These are phyloP conservation scores for Pythium aquatile DNA, from an alignment of 352 stramenopile species.

Conservation along the genomic window DNA sequence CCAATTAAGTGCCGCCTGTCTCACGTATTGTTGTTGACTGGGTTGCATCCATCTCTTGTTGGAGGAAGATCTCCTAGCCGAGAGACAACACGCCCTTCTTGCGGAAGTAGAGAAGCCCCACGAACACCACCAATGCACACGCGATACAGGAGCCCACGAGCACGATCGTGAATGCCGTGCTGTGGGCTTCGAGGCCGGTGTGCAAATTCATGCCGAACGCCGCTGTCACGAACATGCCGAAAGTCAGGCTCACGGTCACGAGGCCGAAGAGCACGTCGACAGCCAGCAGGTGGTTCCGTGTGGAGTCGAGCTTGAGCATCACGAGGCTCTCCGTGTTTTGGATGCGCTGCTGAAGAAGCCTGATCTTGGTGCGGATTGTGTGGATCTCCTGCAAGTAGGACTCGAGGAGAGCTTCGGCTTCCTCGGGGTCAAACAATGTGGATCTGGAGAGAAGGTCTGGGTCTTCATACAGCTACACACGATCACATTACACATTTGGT, in stretches of 20 bases:
- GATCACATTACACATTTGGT: slow-evolving; percentile 11
- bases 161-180: not conserved
- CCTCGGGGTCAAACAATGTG: slow-evolving; percentile 66
- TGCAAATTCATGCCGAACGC: slow-evolving; percentile 76
- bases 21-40: not conserved
- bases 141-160: not conserved
- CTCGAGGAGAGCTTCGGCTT: slow-evolving; percentile 71
- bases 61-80: not conserved
- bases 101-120: not conserved
- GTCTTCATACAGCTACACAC: slow-evolving; percentile 28
- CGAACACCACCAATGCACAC: not conserved
- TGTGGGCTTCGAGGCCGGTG: not conserved
- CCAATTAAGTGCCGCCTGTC: not conserved
- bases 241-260: slow-evolving; percentile 54
- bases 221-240: slow-evolving; percentile 63
- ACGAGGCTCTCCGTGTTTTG: slow-evolving; percentile 79
- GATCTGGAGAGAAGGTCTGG: slow-evolving; percentile 47
- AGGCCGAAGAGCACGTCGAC: slow-evolving; percentile 74
- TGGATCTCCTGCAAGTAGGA: slow-evolving; percentile 81
- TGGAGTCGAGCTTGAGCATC: slow-evolving; percentile 75
- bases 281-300: slow-evolving; percentile 73
- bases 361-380: slow-evolving; percentile 68
- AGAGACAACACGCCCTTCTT: not conserved
- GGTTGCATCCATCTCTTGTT: not conserved
- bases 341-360: slow-evolving; percentile 71